Evolutionary conservation across 345 rosid species (phyloP), one percentile per base, ranked within the genome.

Genomic region (Laguncularia racemosa): DNA sequence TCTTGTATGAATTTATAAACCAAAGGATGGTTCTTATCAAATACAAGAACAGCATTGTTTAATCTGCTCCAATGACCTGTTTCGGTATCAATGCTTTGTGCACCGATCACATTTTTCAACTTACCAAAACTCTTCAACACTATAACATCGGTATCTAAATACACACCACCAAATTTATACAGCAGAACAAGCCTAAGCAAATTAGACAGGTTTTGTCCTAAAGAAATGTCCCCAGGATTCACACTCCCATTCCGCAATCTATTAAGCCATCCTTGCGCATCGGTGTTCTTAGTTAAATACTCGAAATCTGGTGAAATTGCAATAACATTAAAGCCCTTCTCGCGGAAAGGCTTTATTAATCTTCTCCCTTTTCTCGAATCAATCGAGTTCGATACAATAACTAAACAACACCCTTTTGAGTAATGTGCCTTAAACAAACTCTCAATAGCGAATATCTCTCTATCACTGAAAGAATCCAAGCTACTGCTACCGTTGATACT

Each of bases 101-200:
- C 96, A 67, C 89, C 96, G 1, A 91, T 78, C 0, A 87, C 64
- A 28, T 88, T 91, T 66, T 64, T 74, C 67, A 88, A 33, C 48
- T 68, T 77, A 38, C 21, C 63, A n/a, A 86, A 76, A 48, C 81
- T 74, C 61, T 75, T 82, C 2, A 83, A 72, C 17, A 86, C 82
- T 15, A 91, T 73, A 70, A 82, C 76, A 50, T 84, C 96, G 0
- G 86, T 86, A 66, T 91, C 98, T 43, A 86, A 15, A 59, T 86
- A 91, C 5, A 84, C 72, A 0, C 95, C 98, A 20, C 95, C 98
- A 7, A 81, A 86, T 65, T 78, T 88, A 81, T 86, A 81, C 2
- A 86, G 56, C 71, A 80, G 63, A 18, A 79, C 78, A 1, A 86
- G 88, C 52, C 95, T 74, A 7, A 83, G 71, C 2, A 91, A 77